Conservation (phyloP, 2,329 filamentous ascomycete species). For the Colletotrichum cordylinicola region DNA sequence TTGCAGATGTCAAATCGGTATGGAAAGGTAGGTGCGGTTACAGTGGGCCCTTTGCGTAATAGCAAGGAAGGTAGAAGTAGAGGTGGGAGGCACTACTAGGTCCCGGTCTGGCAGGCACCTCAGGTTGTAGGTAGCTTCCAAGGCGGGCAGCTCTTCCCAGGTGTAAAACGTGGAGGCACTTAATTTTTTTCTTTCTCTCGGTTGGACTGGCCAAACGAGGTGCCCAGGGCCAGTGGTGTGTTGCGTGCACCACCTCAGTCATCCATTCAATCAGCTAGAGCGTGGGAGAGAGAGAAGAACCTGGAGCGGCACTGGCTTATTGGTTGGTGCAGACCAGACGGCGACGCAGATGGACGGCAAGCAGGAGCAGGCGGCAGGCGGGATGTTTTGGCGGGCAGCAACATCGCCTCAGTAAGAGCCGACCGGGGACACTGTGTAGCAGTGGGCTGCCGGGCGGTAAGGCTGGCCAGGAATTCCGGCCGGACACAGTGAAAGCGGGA, state of each 20-base stretch:
- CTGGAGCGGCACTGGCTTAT: neutral
- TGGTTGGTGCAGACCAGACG: neutral
- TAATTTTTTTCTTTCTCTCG: neutral
- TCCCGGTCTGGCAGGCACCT: neutral
- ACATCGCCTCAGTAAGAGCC: neutral
- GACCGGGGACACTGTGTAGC: neutral
- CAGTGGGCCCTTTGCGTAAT: constrained; percentile 24
- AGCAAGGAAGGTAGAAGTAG: constrained; percentile 20
- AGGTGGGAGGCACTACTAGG: constrained; percentile 9
- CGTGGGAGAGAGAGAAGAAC: neutral
- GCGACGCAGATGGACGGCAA: neutral
- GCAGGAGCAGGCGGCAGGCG: neutral
- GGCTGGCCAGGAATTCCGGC: neutral
- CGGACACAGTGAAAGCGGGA: neutral
- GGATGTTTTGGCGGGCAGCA: neutral
- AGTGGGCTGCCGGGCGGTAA: neutral
- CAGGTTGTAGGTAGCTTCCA: neutral
- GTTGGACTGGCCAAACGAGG: neutral
- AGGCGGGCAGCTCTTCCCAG: neutral
- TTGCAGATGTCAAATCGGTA: constrained; percentile 23
- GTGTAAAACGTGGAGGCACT: neutral
- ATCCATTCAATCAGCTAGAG: neutral
- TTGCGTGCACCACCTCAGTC: neutral
- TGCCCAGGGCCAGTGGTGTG: neutral
- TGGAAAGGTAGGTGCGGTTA: constrained; percentile 23